Conservation (phyloP, 1,284 basidiomycete species). For the Lentinus polychrous region DNA sequence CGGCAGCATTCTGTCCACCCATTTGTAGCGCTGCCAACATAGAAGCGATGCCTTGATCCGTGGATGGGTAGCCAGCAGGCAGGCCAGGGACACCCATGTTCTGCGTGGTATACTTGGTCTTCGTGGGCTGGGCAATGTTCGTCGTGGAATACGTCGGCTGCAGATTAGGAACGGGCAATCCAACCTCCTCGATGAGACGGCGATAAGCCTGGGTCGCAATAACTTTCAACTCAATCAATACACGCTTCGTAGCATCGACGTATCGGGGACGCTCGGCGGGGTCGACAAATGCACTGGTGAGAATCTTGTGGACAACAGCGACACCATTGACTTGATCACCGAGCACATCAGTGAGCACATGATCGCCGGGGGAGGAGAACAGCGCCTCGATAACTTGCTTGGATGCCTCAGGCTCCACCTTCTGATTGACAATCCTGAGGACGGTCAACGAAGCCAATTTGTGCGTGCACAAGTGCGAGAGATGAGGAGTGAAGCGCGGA, state of each 20-base stretch:
- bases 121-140: conserved; percentile 52
- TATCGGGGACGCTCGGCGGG: conserved; percentile 61
- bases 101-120: conserved; percentile 55
- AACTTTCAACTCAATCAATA: conserved; percentile 83
- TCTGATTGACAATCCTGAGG: conserved; percentile 88
- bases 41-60: conserved; percentile 74
- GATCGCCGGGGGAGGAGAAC: conserved; percentile 80
- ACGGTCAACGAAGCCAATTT: conserved; percentile 95
- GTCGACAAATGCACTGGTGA: conserved; percentile 81
- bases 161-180: conserved; percentile 81
- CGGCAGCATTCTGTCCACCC: conserved; percentile 77
- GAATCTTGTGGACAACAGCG: conserved; percentile 88
- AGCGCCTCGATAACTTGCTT: conserved; percentile 77
- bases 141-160: conserved; percentile 63
- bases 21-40: conserved; percentile 87
- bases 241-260: conserved; percentile 82
- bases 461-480: conserved; percentile 96
- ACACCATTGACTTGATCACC: conserved; percentile 94
- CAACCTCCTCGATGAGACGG: conserved; percentile 89
- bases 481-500: conserved; percentile 91
- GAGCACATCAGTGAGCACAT: conserved; percentile 88
- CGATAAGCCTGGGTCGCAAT: conserved; percentile 91
- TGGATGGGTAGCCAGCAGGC: conserved; percentile 71
- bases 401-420: conserved; percentile 80
- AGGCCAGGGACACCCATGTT: conserved; percentile 64